A percentile compares a stretch with the other conserved stretches of the same genome.
phyloP scores from a whole-genome alignment of 768 basidiomycete genomes.

The Kwoniella pini region DNA sequence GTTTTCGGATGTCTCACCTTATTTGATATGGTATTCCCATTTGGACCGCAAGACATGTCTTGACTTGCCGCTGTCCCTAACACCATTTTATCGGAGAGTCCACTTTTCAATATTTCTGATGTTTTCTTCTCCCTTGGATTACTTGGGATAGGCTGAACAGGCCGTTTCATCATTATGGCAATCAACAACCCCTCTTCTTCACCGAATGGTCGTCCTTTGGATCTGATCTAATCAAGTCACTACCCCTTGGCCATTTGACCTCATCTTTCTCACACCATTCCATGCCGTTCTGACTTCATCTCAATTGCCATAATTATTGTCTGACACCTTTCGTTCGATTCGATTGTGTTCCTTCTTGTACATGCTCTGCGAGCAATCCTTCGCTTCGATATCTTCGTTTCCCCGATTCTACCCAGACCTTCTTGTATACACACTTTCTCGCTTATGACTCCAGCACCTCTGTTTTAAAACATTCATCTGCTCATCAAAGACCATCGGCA shows the following conservation, averaged over 20 bases:
- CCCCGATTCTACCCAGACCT: neutral
- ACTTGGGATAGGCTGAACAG: too few species aligned
- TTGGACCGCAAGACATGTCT: conserved; percentile 20
- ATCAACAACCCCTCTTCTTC: neutral
- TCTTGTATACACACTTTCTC: too few species aligned
- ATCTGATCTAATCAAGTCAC: neutral
- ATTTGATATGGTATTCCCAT: conserved; percentile 1
- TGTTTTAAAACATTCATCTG: too few species aligned
- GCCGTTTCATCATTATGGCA: neutral
- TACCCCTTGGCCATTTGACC: neutral
- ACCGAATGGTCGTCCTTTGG: neutral
- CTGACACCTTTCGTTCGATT: neutral
- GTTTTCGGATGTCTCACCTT: conserved; percentile 13
- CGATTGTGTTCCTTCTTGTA: neutral
- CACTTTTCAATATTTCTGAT: neutral
- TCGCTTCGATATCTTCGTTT: neutral
- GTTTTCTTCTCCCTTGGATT: too few species aligned
- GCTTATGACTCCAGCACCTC: too few species aligned
- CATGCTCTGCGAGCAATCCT: conserved; percentile 8
- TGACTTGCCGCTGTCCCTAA: neutral
- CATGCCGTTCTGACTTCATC: neutral
- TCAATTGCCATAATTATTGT: neutral
- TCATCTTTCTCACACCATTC: neutral
- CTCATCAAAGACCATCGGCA: too few species aligned
- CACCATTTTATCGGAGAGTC: neutral